Evolutionary conservation across 2,329 filamentous ascomycete genomes (phyloP), one percentile per base, ranked within the genome.

Genomic region (Scortechinia acanthostroma): DNA sequence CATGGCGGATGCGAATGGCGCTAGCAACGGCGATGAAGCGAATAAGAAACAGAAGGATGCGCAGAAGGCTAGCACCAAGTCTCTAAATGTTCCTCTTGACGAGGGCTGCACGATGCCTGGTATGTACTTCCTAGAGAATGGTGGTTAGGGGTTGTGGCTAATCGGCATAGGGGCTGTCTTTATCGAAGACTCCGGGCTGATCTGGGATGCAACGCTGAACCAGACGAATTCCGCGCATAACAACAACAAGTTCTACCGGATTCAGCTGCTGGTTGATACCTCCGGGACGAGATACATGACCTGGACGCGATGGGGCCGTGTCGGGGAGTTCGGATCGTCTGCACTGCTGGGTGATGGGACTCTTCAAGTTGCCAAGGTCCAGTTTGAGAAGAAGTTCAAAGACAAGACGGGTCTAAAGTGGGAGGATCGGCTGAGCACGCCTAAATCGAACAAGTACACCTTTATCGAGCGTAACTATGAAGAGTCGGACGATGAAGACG

Each of bases 291-390:
- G n/a, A 10, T 30, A 30, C 58, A 65, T 70, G 37, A 80, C 77
- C 0, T 91, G 86, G 85, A 88, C 83, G 2, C 74, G 87, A 46
- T 94, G 86, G 87, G 89, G 89, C 19, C 78, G 89, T 19, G 88
- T 94, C 19, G 79, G 80, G 4, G 79, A 83, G 46, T 55, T 52
- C 10, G 80, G 80, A 3, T 1, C 50, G 50, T 40, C 35, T 10
- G 17, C 35, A 15, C 13, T 40, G 6, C 35, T 40, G 17, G 10
- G 35, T 15, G 17, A 19, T 40, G 35, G 35, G 6, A 10, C 13
- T 10, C 20, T 13, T 19, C 10, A 40, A 15, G 13, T 15, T 15
- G 35, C 35, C 10, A 40, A 10, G 35, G 17, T 15, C 14, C 13
- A 40, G 17, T 40, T 40, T 17, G 10, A 6, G 10, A 10, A 19